Evolutionary conservation across 1,284 basidiomycete genomes (phyloP).

Genomic region (Cutaneotrichosporon spelunceum): DNA sequence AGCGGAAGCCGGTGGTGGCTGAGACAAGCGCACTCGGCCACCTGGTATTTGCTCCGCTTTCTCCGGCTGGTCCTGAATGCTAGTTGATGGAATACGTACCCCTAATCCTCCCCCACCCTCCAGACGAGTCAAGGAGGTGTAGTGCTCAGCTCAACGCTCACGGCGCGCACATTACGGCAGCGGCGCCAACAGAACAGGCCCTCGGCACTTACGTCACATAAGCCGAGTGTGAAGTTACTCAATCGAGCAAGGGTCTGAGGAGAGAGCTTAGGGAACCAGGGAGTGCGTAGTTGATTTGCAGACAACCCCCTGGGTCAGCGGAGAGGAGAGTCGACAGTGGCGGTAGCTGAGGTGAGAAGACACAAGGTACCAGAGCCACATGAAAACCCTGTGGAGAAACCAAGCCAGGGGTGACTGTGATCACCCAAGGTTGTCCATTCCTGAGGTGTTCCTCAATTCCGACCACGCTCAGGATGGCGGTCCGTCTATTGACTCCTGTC

Average conservation of each 20-base stretch:
- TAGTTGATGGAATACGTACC: slow-evolving; percentile 3
- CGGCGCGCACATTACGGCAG: slow-evolving; percentile 14
- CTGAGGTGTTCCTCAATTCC: not conserved
- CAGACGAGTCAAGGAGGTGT: not conserved
- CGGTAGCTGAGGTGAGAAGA: too few relatives aligned
- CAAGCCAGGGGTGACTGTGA: not conserved
- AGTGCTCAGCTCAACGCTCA: not conserved
- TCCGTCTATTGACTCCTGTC: not conserved
- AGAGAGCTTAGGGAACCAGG: not conserved
- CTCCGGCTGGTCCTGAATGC: slow-evolving; percentile 1
- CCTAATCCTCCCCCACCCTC: not conserved
- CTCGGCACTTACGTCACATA: slow-evolving; percentile 20
- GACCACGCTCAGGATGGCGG: not conserved
- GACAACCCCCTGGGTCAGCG: not conserved
- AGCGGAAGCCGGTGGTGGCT: slow-evolving; percentile 23
- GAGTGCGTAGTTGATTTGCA: not conserved
- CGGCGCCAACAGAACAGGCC: slow-evolving; percentile 11
- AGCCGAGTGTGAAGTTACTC: slow-evolving; percentile 12
- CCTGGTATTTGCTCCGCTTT: slow-evolving; percentile 4
- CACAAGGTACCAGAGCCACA: not conserved
- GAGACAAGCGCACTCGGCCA: slow-evolving; percentile 18
- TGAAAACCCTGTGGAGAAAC: not conserved
- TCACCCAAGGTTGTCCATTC: not conserved
- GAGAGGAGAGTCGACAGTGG: not conserved
- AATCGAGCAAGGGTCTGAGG: not conserved